Conservation (phyloP, 2,329 filamentous ascomycete genomes). For the Colletotrichum sp. region DNA sequence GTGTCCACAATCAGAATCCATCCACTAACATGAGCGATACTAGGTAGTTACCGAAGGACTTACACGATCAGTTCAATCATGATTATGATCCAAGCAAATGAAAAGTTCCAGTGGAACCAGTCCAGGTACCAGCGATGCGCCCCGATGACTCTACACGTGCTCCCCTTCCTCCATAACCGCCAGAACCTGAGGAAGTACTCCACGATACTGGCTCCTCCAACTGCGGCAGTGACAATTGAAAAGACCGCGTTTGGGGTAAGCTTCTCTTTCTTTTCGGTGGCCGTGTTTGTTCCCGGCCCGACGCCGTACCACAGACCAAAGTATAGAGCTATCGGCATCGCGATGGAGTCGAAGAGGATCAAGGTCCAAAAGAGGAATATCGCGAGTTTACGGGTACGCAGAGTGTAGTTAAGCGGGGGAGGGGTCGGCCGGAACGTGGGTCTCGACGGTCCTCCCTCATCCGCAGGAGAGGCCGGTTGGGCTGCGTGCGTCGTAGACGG, state of each 20-base stretch:
- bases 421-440: slow-evolving; percentile 5
- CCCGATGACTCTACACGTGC: slow-evolving; percentile 51
- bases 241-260: slow-evolving; percentile 41
- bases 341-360: slow-evolving; percentile 62
- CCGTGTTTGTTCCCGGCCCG: slow-evolving; percentile 28
- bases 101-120: slow-evolving; percentile 63
- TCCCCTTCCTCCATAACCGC: slow-evolving; percentile 56
- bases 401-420: slow-evolving; percentile 23
- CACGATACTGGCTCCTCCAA: slow-evolving; percentile 58
- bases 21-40: no score
- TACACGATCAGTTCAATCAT: slow-evolving; percentile 60
- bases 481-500: neutral
- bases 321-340: slow-evolving; percentile 64
- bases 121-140: slow-evolving; percentile 45
- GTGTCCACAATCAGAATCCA: neutral
- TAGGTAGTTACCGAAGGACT: neutral
- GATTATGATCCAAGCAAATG: slow-evolving; percentile 57
- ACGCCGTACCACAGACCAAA: slow-evolving; percentile 63
- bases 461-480: neutral
- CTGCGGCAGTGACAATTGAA: slow-evolving; percentile 56
- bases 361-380: slow-evolving; percentile 65
- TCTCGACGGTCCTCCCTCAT: neutral
- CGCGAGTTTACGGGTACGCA: slow-evolving; percentile 48
- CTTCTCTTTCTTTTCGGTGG: slow-evolving; percentile 37
- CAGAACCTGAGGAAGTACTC: slow-evolving; percentile 58